Percentiles rank a stretch among this genome's conserved stretches.
Evolutionary conservation across 345 rosid genomes (phyloP).

Genomic region (Abelmoschus esculentus): DNA sequence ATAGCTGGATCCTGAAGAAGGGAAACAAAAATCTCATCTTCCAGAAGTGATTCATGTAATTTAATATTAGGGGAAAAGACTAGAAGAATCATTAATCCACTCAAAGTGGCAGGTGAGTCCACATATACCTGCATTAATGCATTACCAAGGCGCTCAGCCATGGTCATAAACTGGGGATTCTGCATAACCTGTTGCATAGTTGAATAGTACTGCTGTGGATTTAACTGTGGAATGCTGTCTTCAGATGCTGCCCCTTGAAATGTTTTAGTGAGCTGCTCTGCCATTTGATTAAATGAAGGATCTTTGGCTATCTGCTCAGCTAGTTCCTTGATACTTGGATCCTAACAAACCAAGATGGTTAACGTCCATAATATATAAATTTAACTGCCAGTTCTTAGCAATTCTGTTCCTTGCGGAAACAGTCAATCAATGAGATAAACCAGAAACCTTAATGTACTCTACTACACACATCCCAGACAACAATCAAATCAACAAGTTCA

Average conservation of each 20-base stretch:
- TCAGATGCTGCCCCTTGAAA: constrained; percentile 54
- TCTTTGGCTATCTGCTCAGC: constrained; percentile 95
- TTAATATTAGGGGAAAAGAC: background rate
- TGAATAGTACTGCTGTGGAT: constrained; percentile 59
- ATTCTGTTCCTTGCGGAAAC: background rate
- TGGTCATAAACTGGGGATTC: constrained; percentile 87
- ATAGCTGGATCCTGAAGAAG: constrained; percentile 79
- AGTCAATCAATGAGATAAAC: background rate
- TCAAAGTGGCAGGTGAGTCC: background rate
- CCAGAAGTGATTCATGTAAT: constrained; percentile 5
- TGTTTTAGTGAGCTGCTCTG: constrained; percentile 88
- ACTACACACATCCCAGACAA: background rate
- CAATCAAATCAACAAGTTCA: background rate
- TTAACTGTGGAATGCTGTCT: constrained; percentile 56
- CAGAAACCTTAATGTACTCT: background rate
- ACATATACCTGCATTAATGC: constrained; percentile 72
- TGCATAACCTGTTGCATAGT: constrained; percentile 98
- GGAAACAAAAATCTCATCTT: constrained; percentile 3
- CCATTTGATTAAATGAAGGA: constrained; percentile 89
- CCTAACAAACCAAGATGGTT: constrained; percentile 34
- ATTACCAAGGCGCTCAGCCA: constrained; percentile 93
- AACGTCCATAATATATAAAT: background rate
- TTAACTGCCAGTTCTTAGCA: background rate
- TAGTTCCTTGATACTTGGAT: constrained; percentile 84
- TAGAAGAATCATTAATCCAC: background rate